A percentile compares a stretch with the other conserved stretches of the same genome.
Evolutionary conservation across 148 eudicot genomes (phyloP).

Genomic region (Cornus controversa): DNA sequence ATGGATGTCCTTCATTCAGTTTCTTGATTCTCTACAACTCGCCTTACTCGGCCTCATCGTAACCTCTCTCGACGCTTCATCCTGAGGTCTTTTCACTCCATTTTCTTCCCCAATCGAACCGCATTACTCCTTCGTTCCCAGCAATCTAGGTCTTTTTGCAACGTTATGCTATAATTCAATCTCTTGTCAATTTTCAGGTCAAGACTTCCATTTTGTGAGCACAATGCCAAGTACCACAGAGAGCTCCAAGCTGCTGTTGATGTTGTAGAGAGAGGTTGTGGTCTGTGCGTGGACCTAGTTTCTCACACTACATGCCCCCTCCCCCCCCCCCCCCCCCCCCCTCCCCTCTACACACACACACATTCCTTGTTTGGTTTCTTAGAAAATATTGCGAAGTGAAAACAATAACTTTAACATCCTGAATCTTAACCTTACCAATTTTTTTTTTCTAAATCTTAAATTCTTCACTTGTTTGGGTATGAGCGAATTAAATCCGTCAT

Average conservation of each 20-base stretch:
- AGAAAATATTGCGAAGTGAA: conserved; percentile 2
- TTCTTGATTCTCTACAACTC: conserved; percentile 18
- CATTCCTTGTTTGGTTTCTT: background rate
- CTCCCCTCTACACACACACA: too few relatives aligned
- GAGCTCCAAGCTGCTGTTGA: conserved; percentile 80
- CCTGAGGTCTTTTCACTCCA: conserved; percentile 38
- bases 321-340: too few relatives aligned
- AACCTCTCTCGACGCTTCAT: conserved; percentile 27
- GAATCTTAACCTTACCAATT: too few relatives aligned
- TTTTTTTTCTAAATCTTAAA: too few relatives aligned
- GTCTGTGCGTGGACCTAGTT: conserved; percentile 76
- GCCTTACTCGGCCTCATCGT: conserved; percentile 9
- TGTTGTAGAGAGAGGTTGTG: conserved; percentile 82
- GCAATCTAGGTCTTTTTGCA: conserved; percentile 16
- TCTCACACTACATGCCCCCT: background rate
- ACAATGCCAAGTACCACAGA: conserved; percentile 61
- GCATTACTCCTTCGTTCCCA: background rate
- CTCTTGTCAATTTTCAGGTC: conserved; percentile 36
- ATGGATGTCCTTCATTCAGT: conserved; percentile 49
- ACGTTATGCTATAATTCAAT: background rate
- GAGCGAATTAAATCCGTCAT: too few relatives aligned
- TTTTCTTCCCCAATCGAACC: background rate
- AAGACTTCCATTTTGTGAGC: conserved; percentile 52
- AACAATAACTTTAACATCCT: background rate
- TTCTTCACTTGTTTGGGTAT: too few relatives aligned